These are phyloP conservation scores for Clavispora santaluciae DNA, from an alignment of 805 yeast species.

Conservation along the genomic window DNA sequence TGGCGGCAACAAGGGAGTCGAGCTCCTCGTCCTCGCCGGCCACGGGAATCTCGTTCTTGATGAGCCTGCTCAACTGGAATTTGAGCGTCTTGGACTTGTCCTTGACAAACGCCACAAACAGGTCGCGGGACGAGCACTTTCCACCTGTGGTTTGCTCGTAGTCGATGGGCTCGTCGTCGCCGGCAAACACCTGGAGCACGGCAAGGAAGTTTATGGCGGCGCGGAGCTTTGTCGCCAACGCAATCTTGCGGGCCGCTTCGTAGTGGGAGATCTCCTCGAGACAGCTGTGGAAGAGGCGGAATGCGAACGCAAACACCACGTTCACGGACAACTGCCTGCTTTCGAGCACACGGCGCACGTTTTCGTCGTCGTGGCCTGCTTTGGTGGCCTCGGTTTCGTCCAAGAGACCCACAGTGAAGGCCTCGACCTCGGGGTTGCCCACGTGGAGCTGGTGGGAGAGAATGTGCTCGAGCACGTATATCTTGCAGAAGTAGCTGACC, in stretches of 20 bases:
- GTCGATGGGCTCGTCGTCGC: conserved; percentile 21
- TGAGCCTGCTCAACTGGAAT: conserved; percentile 32
- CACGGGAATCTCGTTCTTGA: conserved; percentile 32
- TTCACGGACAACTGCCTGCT: conserved; percentile 50
- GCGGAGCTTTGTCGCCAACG: conserved; percentile 47
- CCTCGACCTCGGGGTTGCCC: conserved; percentile 49
- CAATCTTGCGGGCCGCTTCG: conserved; percentile 34
- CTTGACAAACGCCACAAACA: conserved; percentile 42
- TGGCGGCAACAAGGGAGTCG: conserved; percentile 18
- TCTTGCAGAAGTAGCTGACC: conserved; percentile 65
- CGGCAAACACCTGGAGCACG: conserved; percentile 35
- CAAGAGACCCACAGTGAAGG: conserved; percentile 55
- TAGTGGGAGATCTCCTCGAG: conserved; percentile 40
- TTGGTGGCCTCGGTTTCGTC: conserved; percentile 67
- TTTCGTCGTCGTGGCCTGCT: conserved; percentile 34
- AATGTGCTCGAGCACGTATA: conserved; percentile 69
- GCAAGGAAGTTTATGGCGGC: conserved; percentile 54
- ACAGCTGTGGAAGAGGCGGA: conserved; percentile 46
- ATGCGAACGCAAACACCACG: conserved; percentile 41
- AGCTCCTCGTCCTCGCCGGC: conserved; percentile 26
- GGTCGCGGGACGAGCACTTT: conserved; percentile 58
- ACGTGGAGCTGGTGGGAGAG: conserved; percentile 57
- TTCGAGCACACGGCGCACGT: conserved; percentile 44
- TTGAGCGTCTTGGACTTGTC: conserved; percentile 50
- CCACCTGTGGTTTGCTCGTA: conserved; percentile 52